Evolutionary conservation across 2,329 filamentous ascomycete genomes (phyloP), one percentile per base, ranked within the genome.

Genomic region (Penicillium sp.): DNA sequence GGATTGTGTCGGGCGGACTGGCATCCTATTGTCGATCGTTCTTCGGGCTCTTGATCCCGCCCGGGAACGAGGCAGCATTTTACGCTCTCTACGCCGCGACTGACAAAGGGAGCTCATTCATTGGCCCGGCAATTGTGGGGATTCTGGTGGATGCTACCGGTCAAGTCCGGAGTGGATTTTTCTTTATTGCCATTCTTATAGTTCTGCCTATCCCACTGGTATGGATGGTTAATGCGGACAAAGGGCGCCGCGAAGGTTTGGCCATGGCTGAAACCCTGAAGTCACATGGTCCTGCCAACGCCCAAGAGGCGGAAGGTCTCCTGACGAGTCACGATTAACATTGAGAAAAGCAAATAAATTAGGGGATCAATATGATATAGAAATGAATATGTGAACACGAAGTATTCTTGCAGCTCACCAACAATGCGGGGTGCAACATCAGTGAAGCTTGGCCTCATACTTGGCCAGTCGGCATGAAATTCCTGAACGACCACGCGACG

Each of bases 71-170:
- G 72, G 92, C 92, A 0, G 91, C 92, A 0, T 97, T 97, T 69
- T 97, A 94, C 70, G 92, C 92, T 0, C 79, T 97, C 3, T 97
- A 96, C 67, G 92, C 92, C 21, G 95, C 96, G 55, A 97, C 92
- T 0, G 92, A 97, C 71, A 97, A 97, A 73, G 92, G 92, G 0
- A 92, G 88, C 38, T 93, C 89, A 65, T 83, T 96, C 1, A 95
- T 97, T 68, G 92, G 92, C 0, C 92, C 92, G 0, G 89, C 91
- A 0, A 91, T 97, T 63, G 92, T 97, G 0, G 92, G 92, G 0
- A 84, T 86, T 27, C 93, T 97, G 55, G 93, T 93, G 22, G 91
- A 96, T 71, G 83, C 77, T 46, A 86, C 86, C 1, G 89, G 88
- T 1, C 85, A 87, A 62, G 91, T 92, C 46, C 82, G 89, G 16